Conservation (phyloP, 2,329 filamentous ascomycete species). For the Orbilia ellipsospora region DNA sequence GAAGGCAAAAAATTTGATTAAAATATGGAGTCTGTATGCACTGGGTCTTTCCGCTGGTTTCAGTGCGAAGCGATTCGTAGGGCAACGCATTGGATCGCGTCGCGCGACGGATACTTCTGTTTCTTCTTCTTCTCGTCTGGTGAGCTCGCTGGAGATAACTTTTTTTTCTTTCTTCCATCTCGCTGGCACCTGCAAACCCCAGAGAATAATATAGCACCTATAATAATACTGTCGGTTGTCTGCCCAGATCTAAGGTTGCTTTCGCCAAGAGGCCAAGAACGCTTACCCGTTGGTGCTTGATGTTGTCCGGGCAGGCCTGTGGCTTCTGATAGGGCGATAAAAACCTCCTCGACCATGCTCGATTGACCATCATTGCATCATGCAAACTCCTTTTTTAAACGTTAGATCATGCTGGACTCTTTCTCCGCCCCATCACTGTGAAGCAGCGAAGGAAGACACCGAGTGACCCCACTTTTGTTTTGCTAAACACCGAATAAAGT, state of each 20-base stretch:
- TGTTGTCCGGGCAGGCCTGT: constrained; percentile 15
- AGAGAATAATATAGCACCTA: no score
- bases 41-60: neutral
- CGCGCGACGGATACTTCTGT: constrained; percentile 24
- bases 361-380: constrained; percentile 37
- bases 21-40: neutral
- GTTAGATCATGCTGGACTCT: neutral
- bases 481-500: no score
- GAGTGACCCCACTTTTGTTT: no score
- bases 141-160: constrained; percentile 31
- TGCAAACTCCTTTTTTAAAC: constrained; percentile 28
- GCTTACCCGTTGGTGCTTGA: constrained; percentile 40
- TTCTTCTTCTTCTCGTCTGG: neutral
- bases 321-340: constrained; percentile 32
- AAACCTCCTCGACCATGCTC: neutral
- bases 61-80: no score
- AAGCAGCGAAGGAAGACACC: no score
- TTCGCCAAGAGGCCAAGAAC: constrained; percentile 35
- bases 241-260: constrained; percentile 45
- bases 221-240: constrained; percentile 2
- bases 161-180: constrained; percentile 11
- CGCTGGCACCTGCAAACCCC: neutral
- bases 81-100: neutral
- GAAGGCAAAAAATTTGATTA: constrained; percentile 7
- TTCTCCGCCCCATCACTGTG: neutral